Evolutionary conservation across 192 early-diverging fungal genomes (phyloP).

Genomic region (Umbelopsis sp.): DNA sequence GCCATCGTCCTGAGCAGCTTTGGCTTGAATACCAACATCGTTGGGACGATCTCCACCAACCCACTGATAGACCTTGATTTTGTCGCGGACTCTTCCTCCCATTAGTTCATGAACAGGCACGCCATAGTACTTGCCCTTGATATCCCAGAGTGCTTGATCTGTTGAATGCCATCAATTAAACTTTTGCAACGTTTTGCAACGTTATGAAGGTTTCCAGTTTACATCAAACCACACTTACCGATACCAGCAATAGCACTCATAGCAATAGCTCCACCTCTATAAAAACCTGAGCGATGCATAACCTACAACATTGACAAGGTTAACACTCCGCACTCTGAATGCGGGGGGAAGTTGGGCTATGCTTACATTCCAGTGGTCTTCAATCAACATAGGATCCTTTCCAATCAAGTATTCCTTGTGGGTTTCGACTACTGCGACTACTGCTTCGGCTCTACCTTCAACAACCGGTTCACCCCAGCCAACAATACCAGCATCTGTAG

Average conservation of each 20-base stretch:
- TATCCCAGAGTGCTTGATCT: slow-evolving; percentile 28
- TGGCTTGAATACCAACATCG: slow-evolving; percentile 6
- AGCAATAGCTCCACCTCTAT: slow-evolving; percentile 13
- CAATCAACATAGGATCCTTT: slow-evolving; percentile 24
- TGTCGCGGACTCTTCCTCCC: slow-evolving; percentile 16
- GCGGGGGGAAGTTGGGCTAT: neutral
- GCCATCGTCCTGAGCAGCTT: neutral
- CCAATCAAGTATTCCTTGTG: slow-evolving; percentile 19
- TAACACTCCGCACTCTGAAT: no score
- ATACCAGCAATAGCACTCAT: slow-evolving; percentile 26
- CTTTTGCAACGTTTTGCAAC: neutral
- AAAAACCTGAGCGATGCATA: slow-evolving; percentile 14
- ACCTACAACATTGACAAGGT: neutral
- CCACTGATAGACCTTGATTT: slow-evolving; percentile 20
- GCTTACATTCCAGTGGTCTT: slow-evolving; percentile 22
- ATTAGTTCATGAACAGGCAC: slow-evolving; percentile 16
- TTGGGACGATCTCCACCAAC: slow-evolving; percentile 19
- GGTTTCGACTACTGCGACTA: neutral
- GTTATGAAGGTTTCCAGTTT: no score
- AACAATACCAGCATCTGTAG: slow-evolving; percentile 7
- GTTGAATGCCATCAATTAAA: neutral
- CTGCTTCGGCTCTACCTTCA: slow-evolving; percentile 17
- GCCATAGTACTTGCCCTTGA: slow-evolving; percentile 18
- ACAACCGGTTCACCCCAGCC: slow-evolving; percentile 21
- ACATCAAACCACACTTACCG: neutral